Evolutionary conservation across 352 stramenopile genomes (phyloP).

Genomic region (Phytopythium oedochilum): DNA sequence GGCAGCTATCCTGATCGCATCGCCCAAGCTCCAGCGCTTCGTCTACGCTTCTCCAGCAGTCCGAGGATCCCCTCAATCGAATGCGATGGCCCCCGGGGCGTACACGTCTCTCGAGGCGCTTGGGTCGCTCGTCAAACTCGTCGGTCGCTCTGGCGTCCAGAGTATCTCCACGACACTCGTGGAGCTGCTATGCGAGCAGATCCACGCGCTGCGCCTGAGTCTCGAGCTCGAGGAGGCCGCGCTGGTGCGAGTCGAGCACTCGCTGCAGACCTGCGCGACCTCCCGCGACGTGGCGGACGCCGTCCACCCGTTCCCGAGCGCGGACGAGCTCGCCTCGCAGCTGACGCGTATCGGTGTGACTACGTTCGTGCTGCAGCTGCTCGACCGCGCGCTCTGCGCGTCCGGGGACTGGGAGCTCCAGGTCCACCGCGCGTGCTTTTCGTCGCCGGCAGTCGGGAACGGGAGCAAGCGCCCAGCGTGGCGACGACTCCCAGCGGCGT

Average conservation of each 20-base stretch:
- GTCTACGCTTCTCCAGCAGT: background rate
- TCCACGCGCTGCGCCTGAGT: constrained; percentile 14
- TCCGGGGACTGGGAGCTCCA: background rate
- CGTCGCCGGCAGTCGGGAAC: background rate
- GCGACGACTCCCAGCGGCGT: background rate
- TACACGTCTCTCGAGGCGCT: background rate
- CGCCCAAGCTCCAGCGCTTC: background rate
- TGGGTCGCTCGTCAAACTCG: background rate
- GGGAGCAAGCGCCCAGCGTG: background rate
- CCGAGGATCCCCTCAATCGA: background rate
- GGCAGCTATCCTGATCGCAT: background rate
- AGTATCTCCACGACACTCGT: constrained; percentile 12
- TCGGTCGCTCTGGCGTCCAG: constrained; percentile 3
- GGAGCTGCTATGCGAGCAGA: constrained; percentile 17
- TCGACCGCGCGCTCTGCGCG: background rate
- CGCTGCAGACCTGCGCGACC: background rate
- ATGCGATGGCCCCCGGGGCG: background rate
- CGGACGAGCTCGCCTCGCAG: background rate
- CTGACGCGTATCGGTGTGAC: background rate
- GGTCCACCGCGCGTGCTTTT: background rate
- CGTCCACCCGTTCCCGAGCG: background rate
- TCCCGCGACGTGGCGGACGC: background rate
- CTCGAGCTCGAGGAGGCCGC: constrained; percentile 21
- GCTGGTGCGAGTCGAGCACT: constrained; percentile 16
- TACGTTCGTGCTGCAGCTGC: background rate